phyloP scores from a whole-genome alignment of 2,329 filamentous ascomycete genomes.

The Ceratocystis colombiana region DNA sequence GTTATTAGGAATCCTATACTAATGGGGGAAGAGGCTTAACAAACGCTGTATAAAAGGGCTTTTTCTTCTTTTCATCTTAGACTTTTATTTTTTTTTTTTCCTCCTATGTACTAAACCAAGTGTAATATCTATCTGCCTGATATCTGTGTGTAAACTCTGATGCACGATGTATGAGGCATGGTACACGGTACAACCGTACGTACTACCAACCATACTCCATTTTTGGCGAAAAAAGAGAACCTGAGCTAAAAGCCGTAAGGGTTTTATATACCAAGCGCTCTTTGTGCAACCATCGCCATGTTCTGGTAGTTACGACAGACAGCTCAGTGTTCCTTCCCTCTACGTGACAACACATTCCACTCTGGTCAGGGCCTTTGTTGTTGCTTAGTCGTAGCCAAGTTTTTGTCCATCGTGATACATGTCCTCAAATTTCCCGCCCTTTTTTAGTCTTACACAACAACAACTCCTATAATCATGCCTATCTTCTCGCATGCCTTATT shows the following conservation, averaged over 20 bases:
- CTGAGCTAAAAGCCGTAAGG: not conserved
- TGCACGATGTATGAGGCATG: too few relatives aligned
- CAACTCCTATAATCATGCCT: slow-evolving; percentile 4
- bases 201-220: too few relatives aligned
- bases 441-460: not conserved
- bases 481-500: not conserved
- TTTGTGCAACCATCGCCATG: not conserved
- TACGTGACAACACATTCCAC: not conserved
- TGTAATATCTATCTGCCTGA: not conserved
- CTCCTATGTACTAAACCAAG: slow-evolving; percentile 12
- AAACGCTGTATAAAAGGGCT: slow-evolving; percentile 23
- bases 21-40: slow-evolving; percentile 14
- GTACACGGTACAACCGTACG: too few relatives aligned
- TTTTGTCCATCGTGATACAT: slow-evolving; percentile 4
- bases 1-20: not conserved
- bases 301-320: not conserved
- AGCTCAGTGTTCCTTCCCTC: not conserved
- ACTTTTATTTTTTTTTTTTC: slow-evolving; percentile 21
- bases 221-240: not conserved
- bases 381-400: not conserved
- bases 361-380: not conserved
- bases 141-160: too few relatives aligned
- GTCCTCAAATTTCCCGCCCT: not conserved
- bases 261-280: not conserved
- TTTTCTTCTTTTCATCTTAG: slow-evolving; percentile 18